phyloP scores from a whole-genome alignment of 2,329 filamentous ascomycete genomes.

The Aureobasidium subglaciale region DNA sequence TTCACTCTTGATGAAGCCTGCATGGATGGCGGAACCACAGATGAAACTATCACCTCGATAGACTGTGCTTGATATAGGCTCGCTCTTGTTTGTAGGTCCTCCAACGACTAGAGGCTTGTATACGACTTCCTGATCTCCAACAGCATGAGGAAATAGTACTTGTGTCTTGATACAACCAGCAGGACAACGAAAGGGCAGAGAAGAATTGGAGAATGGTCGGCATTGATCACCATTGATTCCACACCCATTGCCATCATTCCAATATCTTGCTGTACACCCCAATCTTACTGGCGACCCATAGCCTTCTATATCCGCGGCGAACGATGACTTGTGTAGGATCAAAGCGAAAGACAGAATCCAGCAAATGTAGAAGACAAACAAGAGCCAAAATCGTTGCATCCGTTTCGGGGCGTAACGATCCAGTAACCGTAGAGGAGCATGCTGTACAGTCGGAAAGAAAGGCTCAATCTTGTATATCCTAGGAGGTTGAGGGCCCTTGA shows the following conservation, averaged over 20 bases:
- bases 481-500: constrained; percentile 42
- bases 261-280: constrained; percentile 62
- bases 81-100: constrained; percentile 37
- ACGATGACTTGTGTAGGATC: constrained; percentile 58
- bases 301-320: constrained; percentile 54
- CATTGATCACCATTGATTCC: constrained; percentile 68
- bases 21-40: constrained; percentile 76
- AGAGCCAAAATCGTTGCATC: constrained; percentile 52
- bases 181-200: constrained; percentile 68
- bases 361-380: constrained; percentile 53
- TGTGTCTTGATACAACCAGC: constrained; percentile 61
- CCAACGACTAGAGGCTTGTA: constrained; percentile 51
- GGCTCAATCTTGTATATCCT: constrained; percentile 42
- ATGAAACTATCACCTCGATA: constrained; percentile 90
- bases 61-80: constrained; percentile 43
- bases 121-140: constrained; percentile 58
- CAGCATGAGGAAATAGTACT: constrained; percentile 65
- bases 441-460: constrained; percentile 60
- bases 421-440: constrained; percentile 57
- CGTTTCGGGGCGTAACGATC: constrained; percentile 55
- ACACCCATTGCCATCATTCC: constrained; percentile 62
- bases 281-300: constrained; percentile 61
- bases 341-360: constrained; percentile 67
- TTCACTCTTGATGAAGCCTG: constrained; percentile 64
- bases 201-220: constrained; percentile 63